Percentiles rank a stretch among this genome's conserved stretches.
Conservation (phyloP, 2,329 filamentous ascomycete species). For the Beauveria caledonica region DNA sequence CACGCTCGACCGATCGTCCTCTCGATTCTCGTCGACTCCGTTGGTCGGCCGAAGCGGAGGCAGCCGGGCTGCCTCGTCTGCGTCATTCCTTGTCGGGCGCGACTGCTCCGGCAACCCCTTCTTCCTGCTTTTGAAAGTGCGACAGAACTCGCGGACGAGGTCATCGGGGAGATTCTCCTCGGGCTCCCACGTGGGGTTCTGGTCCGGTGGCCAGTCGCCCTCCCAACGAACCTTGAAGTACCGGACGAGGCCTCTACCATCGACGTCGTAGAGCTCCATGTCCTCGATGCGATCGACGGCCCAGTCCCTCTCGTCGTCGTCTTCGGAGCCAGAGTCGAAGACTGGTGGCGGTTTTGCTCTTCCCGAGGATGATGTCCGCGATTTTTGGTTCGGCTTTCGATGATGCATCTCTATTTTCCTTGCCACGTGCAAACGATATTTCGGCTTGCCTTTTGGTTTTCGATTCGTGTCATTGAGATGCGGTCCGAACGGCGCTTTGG, state of each 20-base stretch:
- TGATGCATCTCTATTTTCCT: neutral
- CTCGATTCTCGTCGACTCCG: neutral
- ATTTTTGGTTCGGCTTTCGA: neutral
- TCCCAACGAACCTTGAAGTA: conserved; percentile 48
- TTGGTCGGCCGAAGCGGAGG: neutral
- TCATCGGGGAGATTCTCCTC: conserved; percentile 37
- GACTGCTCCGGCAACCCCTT: neutral
- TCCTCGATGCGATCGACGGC: conserved; percentile 38
- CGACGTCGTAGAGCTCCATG: conserved; percentile 29
- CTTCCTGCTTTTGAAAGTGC: conserved; percentile 12
- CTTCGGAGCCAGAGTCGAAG: neutral
- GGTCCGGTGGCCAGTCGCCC: conserved; percentile 46
- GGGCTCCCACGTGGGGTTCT: conserved; percentile 53
- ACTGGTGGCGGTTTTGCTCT: neutral
- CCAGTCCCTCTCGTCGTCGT: conserved; percentile 25
- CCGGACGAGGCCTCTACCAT: conserved; percentile 28
- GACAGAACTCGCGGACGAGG: conserved; percentile 35
- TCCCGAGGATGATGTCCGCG: neutral
- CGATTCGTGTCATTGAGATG: neutral
- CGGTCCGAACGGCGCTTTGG: neutral
- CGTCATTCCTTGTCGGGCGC: neutral
- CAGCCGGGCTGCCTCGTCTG: no score
- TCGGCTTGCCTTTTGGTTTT: neutral
- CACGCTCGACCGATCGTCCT: neutral
- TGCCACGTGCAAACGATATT: neutral